A percentile compares a stretch with the other conserved stretches of the same genome.
phyloP scores from a whole-genome alignment of 164 flowering plant genomes.

The Euptelea pleiosperma region DNA sequence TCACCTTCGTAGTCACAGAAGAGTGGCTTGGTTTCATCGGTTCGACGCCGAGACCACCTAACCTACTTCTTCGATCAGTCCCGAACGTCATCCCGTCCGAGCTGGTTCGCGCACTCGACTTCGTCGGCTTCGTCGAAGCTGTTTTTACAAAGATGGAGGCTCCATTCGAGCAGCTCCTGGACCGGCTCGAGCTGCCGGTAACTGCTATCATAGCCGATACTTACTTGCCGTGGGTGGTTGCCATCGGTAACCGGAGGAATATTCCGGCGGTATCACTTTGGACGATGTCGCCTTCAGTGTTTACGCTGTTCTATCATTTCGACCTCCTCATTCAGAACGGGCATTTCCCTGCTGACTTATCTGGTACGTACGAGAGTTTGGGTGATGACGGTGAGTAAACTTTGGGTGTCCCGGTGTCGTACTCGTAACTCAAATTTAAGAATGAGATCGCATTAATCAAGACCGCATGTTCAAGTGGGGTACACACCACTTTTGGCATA shows the following conservation, averaged over 20 bases:
- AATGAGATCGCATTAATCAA: too few relatives aligned
- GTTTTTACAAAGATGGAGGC: slow-evolving; percentile 45
- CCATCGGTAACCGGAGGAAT: slow-evolving; percentile 40
- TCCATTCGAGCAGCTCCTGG: slow-evolving; percentile 55
- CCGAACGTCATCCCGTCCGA: slow-evolving; percentile 85
- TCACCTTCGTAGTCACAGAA: slow-evolving; percentile 68
- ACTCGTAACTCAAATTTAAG: too few relatives aligned
- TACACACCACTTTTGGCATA: too few relatives aligned
- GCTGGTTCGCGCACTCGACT: slow-evolving; percentile 41
- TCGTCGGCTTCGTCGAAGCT: slow-evolving; percentile 49
- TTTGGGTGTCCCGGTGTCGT: too few relatives aligned
- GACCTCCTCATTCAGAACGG: slow-evolving; percentile 33
- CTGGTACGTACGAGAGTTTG: too few relatives aligned
- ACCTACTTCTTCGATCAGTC: slow-evolving; percentile 42
- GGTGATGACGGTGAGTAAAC: too few relatives aligned
- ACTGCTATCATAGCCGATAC: slow-evolving; percentile 46
- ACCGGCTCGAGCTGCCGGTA: slow-evolving; percentile 29
- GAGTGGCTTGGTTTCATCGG: slow-evolving; percentile 69
- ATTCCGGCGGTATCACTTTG: slow-evolving; percentile 54
- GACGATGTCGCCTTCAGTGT: slow-evolving; percentile 47
- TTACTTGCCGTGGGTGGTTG: slow-evolving; percentile 41
- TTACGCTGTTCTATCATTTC: slow-evolving; percentile 32
- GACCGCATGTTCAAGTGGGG: too few relatives aligned
- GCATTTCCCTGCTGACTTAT: slow-evolving; percentile 29
- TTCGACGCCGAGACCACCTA: slow-evolving; percentile 30